Evolutionary conservation across 169 alveolate genomes (phyloP), one percentile per base, ranked within the genome.

Genomic region (Plasmodium ovale): DNA sequence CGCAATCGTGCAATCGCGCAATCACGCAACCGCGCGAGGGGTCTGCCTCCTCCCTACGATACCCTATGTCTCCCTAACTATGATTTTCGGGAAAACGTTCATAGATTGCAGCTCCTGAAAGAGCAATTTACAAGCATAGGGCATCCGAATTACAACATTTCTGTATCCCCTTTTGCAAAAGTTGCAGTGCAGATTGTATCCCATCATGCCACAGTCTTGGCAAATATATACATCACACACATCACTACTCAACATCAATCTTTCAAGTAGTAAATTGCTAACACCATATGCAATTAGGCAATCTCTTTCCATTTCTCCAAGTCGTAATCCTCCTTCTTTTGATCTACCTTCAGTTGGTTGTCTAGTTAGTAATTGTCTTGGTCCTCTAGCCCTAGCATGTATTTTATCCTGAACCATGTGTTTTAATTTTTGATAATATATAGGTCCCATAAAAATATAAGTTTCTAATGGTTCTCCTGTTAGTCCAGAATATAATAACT

Each of bases 271-370:
- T 39, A 99, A 94, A 58, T 97, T 96, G 72, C 99, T 95, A 16
- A 99, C 99, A n/a, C 99, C 99, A 96, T 98, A 98, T 6, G 99
- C 99, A 44, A 99, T 98, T 51, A 99, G 92, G 94, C 99, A 98
- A 92, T 99, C 99, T 72, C 99, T 95, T 88, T 99, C 99, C 99
- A 99, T 99, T 93, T 99, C 99, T 53, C 99, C 99, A 27, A 98
- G 94, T 60, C 99, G 95, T 56, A 98, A 93, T 6, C 99, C 99
- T 12, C 99, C 99, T 42, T 98, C 99, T 87, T 97, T 98, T 25
- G 99, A 98, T 39, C 99, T 94, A 7, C 99, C 99, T 93, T 99
- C 99, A 19, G 99, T 98, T 25, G 99, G 99, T 91, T 99, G 99
- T 72, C 99, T 95, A 2, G 99, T 99, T n/a, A 99, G 94, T 16